phyloP scores from a whole-genome alignment of 352 stramenopile genomes.

The Thalassiosira livingstoniorum region DNA sequence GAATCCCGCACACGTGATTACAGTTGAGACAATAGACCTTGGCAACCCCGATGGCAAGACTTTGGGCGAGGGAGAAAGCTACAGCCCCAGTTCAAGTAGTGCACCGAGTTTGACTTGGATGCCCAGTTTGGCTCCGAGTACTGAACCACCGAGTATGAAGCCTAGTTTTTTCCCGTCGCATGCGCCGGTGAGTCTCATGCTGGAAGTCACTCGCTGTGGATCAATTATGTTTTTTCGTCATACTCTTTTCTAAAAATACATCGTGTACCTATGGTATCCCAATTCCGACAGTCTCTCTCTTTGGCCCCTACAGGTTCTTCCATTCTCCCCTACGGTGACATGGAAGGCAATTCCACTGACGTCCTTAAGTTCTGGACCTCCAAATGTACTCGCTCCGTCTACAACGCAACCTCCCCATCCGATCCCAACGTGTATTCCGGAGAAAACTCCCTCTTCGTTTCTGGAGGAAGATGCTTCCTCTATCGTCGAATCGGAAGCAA shows the following conservation, averaged over 20 bases:
- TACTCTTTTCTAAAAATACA: too few relatives aligned
- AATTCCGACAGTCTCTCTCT: neutral
- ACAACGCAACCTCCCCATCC: neutral
- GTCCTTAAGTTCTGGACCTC: too few relatives aligned
- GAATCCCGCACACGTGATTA: constrained; percentile 34
- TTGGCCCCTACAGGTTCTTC: constrained; percentile 16
- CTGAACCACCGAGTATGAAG: neutral
- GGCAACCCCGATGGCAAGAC: constrained; percentile 51
- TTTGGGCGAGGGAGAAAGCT: too few relatives aligned
- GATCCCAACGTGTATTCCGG: constrained; percentile 31
- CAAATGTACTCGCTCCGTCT: too few relatives aligned
- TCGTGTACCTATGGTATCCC: neutral
- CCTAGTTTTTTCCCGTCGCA: too few relatives aligned
- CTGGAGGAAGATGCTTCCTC: constrained; percentile 39
- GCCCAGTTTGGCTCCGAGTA: neutral
- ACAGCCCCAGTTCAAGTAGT: too few relatives aligned
- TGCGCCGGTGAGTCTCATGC: too few relatives aligned
- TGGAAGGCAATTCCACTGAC: too few relatives aligned
- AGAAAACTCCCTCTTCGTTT: constrained; percentile 2
- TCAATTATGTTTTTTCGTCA: too few relatives aligned
- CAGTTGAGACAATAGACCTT: constrained; percentile 20
- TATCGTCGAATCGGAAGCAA: constrained; percentile 35
- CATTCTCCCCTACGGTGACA: constrained; percentile 48
- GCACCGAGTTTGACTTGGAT: too few relatives aligned
- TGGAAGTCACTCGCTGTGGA: too few relatives aligned